Evolutionary conservation across 495 filamentous ascomycete species (phyloP), one percentile per base, ranked within the genome.

Genomic region (Neohortaea acidophila): DNA sequence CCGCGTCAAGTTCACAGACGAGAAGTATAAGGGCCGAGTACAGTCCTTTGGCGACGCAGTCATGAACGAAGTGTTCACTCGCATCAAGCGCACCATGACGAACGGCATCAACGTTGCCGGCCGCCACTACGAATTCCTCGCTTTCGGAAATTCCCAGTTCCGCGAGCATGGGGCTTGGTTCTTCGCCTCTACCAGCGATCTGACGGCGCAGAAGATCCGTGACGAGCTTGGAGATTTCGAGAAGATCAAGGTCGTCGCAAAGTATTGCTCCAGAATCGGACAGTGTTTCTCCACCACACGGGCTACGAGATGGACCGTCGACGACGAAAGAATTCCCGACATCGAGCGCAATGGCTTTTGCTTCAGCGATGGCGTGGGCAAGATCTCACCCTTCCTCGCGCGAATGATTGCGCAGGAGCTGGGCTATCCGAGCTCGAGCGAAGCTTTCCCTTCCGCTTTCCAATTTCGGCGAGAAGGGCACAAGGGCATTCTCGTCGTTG

Each of bases 281-380:
- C 91, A 96, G 59, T 91, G 84, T 54, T 94, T 96, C 54, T 94
- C 89, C 0, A 94, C 89, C 0, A 96, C 89, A 0, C 66, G 79
- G 32, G 73, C 79, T 18, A 69, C 91, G 33, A 52, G 49, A 5
- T 57, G 58, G 19, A 55, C 55, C 2, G 55, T 72, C 14, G 53
- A 59, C 36, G 63, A 76, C 24, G 49, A 52, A 4, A 51, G 57
- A 2, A 73, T 77, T 10, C 39, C 61, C 2, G 89, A 96, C 40
- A 64, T 93, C 5, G 61, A 69, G 25, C 66, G 68, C 4, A 72
- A 77, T 32, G 69, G 65, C 0, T 75, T 67, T 53, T 73, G 56
- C 33, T 96, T 96, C 54, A 85, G 84, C 0, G 89, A 97, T 54
- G 91, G 89, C 2, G 82, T 97, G 28, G 91, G 91, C 10, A 92